These are phyloP conservation scores for Cardamine chenopodiifolia DNA, from an alignment of 345 rosid species.

Conservation along the genomic window DNA sequence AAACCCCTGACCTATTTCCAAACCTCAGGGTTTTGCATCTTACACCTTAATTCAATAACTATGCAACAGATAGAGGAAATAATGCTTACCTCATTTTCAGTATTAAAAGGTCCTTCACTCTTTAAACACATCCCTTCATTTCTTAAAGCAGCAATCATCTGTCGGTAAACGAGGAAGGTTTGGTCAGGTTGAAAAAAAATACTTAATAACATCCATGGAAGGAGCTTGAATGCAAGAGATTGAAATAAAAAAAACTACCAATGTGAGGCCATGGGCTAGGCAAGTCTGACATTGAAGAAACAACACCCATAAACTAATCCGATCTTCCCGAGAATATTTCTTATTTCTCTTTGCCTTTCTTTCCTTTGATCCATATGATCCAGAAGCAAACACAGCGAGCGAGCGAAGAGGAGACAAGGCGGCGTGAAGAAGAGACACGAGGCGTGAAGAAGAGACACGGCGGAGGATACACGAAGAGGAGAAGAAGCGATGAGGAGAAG, in stretches of 20 bases:
- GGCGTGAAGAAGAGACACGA: too few relatives aligned
- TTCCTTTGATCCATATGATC: slow-evolving; percentile 58
- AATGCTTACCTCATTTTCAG: slow-evolving; percentile 69
- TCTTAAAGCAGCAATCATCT: slow-evolving; percentile 91
- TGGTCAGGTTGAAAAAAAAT: slow-evolving; percentile 7
- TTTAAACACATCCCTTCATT: slow-evolving; percentile 64
- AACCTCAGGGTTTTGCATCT: background rate
- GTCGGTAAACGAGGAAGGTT: background rate
- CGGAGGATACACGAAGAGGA: too few relatives aligned
- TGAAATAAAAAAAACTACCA: slow-evolving; percentile 52
- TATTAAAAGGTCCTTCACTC: slow-evolving; percentile 74
- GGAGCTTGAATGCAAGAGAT: slow-evolving; percentile 3
- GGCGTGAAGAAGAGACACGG: too few relatives aligned
- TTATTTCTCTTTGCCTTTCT: slow-evolving; percentile 75
- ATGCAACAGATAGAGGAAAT: background rate
- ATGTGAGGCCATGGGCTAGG: slow-evolving; percentile 88
- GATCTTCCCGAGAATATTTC: slow-evolving; percentile 66
- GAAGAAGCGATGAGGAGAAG: too few relatives aligned
- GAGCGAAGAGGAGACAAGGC: too few relatives aligned
- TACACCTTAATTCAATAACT: background rate
- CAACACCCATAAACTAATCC: slow-evolving; percentile 66
- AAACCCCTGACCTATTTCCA: background rate
- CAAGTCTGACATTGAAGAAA: slow-evolving; percentile 82
- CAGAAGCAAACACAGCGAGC: too few relatives aligned
- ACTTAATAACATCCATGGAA: background rate